Evolutionary conservation across 2,329 filamentous ascomycete genomes (phyloP).

Genomic region (Trichoderma lentiforme): DNA sequence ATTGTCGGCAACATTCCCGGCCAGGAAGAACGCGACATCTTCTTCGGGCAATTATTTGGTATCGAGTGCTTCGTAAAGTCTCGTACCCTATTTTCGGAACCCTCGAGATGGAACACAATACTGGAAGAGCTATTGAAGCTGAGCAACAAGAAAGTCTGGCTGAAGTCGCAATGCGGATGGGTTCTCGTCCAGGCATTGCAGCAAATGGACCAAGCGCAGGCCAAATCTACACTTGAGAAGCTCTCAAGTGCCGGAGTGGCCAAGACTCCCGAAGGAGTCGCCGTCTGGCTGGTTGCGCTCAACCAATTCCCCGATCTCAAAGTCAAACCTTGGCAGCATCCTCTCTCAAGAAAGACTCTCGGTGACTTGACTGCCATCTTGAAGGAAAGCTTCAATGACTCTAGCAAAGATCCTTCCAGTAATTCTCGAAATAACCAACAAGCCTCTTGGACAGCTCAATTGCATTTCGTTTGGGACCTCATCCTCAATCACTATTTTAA

Average conservation of each 20-base stretch:
- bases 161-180: constrained; percentile 83
- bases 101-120: constrained; percentile 62
- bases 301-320: constrained; percentile 61
- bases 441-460: constrained; percentile 72
- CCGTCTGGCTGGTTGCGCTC: constrained; percentile 75
- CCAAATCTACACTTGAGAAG: constrained; percentile 59
- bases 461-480: constrained; percentile 85
- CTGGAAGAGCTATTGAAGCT: constrained; percentile 71
- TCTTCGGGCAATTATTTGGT: constrained; percentile 83
- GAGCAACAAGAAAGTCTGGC: constrained; percentile 79
- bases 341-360: constrained; percentile 66
- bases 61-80: constrained; percentile 83
- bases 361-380: constrained; percentile 70
- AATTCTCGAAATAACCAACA: constrained; percentile 52
- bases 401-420: constrained; percentile 44
- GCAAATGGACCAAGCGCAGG: constrained; percentile 57
- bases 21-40: constrained; percentile 81
- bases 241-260: constrained; percentile 64
- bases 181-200: constrained; percentile 71
- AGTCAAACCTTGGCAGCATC: constrained; percentile 73
- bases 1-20: constrained; percentile 51
- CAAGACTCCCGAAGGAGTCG: constrained; percentile 83
- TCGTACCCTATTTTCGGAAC: constrained; percentile 61
- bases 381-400: constrained; percentile 65
- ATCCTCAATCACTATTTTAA: constrained; percentile 58